Evolutionary conservation across 192 early-diverging fungal genomes (phyloP).

Genomic region (Dispira parvispora): DNA sequence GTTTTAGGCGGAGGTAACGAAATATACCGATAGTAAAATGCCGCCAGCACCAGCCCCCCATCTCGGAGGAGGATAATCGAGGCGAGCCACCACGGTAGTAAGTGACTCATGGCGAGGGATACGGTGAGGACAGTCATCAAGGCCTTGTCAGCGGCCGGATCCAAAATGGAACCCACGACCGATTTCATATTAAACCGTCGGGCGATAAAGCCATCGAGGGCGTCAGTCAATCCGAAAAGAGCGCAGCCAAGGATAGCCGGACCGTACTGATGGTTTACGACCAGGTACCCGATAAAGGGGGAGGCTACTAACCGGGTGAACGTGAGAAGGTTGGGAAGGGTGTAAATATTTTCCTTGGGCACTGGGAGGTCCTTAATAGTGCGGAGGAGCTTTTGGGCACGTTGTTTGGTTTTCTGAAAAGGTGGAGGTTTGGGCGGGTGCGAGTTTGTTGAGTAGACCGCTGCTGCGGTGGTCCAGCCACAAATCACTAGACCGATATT

Average conservation of each 20-base stretch:
- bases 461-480: too few relatives aligned
- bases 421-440: too few relatives aligned
- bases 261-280: conserved; percentile 51
- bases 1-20: conserved; percentile 84
- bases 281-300: conserved; percentile 81
- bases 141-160: conserved; percentile 87
- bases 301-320: conserved; percentile 56
- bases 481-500: too few relatives aligned
- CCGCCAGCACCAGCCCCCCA: conserved; percentile 52
- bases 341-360: conserved; percentile 65
- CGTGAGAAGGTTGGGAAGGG: conserved; percentile 80
- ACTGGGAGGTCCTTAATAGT: too few relatives aligned
- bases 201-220: conserved; percentile 80
- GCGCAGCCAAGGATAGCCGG: conserved; percentile 59
- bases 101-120: conserved; percentile 44
- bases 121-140: conserved; percentile 82
- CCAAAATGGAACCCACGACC: conserved; percentile 72
- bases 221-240: conserved; percentile 73
- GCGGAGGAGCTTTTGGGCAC: too few relatives aligned
- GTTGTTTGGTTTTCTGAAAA: too few relatives aligned
- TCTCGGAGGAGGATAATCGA: conserved; percentile 76
- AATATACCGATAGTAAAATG: conserved; percentile 73
- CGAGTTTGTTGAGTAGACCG: too few relatives aligned
- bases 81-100: conserved; percentile 65
- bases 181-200: conserved; percentile 73